phyloP scores from a whole-genome alignment of 371 early-diverging fungal species.

The Mucor sp. region DNA sequence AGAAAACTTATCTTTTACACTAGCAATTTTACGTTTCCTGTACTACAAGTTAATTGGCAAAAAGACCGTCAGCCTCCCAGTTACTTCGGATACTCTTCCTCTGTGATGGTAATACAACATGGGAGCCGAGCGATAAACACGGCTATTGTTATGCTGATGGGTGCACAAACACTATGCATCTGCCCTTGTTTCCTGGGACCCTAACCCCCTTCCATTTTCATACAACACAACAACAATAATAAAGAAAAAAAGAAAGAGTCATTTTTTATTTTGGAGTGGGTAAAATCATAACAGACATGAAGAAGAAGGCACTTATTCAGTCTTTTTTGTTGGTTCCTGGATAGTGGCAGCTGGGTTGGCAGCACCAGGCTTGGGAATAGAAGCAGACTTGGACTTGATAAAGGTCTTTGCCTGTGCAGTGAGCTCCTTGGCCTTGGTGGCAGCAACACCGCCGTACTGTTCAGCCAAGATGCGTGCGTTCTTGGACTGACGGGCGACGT shows the following conservation, averaged over 20 bases:
- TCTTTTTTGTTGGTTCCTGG: conserved; percentile 8
- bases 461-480: conserved; percentile 31
- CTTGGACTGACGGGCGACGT: conserved; percentile 43
- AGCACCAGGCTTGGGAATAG: not conserved
- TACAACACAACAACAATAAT: not conserved
- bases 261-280: not conserved
- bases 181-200: not conserved
- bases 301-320: conserved; percentile 4
- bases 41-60: not conserved
- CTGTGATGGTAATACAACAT: not conserved
- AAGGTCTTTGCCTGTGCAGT: conserved; percentile 9
- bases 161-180: not conserved
- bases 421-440: conserved; percentile 29
- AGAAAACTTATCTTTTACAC: not conserved
- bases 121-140: too few species aligned
- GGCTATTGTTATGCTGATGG: not conserved
- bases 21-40: not conserved
- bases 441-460: conserved; percentile 38
- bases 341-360: not conserved
- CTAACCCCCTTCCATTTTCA: not conserved
- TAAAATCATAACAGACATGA: too few species aligned
- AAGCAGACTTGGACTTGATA: conserved; percentile 10
- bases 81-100: not conserved
- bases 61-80: not conserved
- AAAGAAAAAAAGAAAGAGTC: not conserved